Base-by-base conservation (phyloP, 352 stramenopile species). In the Globisporangium mamillatum region DNA sequence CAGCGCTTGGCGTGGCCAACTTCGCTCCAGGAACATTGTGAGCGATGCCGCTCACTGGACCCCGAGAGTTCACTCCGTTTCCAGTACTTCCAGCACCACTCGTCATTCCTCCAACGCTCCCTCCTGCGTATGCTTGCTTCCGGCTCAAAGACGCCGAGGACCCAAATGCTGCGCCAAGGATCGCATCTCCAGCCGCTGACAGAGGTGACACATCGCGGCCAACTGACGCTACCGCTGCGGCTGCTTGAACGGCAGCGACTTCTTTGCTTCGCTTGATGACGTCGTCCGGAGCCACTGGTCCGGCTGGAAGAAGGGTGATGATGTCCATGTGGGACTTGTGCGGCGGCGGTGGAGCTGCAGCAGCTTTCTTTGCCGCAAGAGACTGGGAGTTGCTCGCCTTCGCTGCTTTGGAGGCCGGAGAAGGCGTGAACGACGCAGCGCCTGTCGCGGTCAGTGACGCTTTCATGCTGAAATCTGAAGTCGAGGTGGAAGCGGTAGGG, bases 191-290 rank as follows among this genome's bases (percentile, higher is more conserved):
- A 34, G 73, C 79, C 18, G 73, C 78, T 22, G 83, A 82, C 6
- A 89, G 63, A 27, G 84, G 75, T 0, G 77, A 81, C 2, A 67
- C 69, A 20, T 88, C 82, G 38, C 81, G 78, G 5, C 78, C 74
- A 54, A 80, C 78, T 0, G 83, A 89, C 2, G 82, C 86, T 10
- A 92, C 86, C 8, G 84, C 81, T 5, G 87, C 78, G 18, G 79
- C 87, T 27, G 84, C 84, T 73, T 95, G 86, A 4, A 93, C 84
- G 8, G 89, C 84, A 12, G 88, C 86, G 0, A 85, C 81, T 65
- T 93, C 82, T 61, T 95, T 95, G 70, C 86, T 93, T 41, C 86
- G 84, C 61, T 94, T 93, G 66, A 95, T 95, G 32, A 95, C 88
- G 74, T 95, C 86, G 61, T 95, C 88, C 22, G 88, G 88, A 4